Evolutionary conservation across 169 alveolate genomes (phyloP).

Genomic region (Plasmodium gaboni): DNA sequence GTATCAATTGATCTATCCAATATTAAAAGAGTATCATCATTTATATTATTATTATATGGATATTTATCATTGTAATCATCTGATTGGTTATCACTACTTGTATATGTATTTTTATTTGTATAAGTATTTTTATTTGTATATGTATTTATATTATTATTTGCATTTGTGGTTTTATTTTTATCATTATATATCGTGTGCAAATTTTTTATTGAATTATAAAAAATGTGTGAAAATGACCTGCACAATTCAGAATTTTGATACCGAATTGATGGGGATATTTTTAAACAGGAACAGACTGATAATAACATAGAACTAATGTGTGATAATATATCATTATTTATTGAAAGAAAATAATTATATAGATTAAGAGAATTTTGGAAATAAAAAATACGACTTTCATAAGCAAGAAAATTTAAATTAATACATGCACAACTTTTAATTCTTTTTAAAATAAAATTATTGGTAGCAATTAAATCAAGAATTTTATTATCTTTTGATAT

Average conservation of each 20-base stretch:
- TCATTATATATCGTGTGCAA: not conserved
- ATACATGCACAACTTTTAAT: conserved; percentile 82
- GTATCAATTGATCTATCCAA: conserved; percentile 86
- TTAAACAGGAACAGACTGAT: conserved; percentile 48
- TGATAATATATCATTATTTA: conserved; percentile 20
- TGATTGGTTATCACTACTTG: not conserved
- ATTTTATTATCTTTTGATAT: conserved; percentile 59
- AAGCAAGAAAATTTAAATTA: conserved; percentile 85
- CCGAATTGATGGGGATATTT: conserved; percentile 19
- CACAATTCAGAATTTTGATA: conserved; percentile 49
- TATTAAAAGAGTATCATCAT: conserved; percentile 76
- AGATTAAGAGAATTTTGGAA: conserved; percentile 72
- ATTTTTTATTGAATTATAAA: not conserved
- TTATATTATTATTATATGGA: not conserved
- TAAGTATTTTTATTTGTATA: not conserved
- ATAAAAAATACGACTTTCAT: conserved; percentile 84
- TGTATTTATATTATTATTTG: conserved; percentile 1
- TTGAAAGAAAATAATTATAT: conserved; percentile 58
- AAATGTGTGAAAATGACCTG: conserved; percentile 32
- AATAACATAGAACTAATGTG: conserved; percentile 18
- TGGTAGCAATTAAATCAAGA: conserved; percentile 78
- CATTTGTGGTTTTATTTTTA: too few species aligned
- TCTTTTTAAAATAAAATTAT: conserved; percentile 65
- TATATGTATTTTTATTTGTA: too few species aligned
- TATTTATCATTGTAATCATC: not conserved